A percentile compares a stretch with the other conserved stretches of the same genome.
Conservation (phyloP, 139 green algal genomes). For the Raphidocelis subcapitata region DNA sequence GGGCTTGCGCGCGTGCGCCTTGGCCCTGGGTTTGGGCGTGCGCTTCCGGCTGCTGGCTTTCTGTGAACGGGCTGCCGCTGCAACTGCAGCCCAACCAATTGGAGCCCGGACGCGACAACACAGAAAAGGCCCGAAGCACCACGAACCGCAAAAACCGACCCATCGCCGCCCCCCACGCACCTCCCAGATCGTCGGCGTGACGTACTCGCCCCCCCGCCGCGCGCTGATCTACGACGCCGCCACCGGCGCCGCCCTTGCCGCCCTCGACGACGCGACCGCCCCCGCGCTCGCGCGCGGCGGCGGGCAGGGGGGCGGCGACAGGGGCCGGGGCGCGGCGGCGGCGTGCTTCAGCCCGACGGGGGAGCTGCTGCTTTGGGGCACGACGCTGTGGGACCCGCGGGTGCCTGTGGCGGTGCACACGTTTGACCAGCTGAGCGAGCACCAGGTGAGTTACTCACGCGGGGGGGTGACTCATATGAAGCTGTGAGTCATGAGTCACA, state of each 20-base stretch:
- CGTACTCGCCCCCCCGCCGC: slow-evolving; percentile 2
- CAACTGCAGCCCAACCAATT: too few species aligned
- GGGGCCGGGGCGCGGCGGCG: slow-evolving; percentile 2
- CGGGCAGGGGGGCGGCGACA: neutral
- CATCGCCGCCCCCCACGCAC: neutral
- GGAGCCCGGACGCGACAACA: too few species aligned
- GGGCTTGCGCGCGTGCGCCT: too few species aligned
- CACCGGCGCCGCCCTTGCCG: slow-evolving; percentile 10
- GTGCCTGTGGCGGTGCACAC: slow-evolving; percentile 46
- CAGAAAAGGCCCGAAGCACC: too few species aligned
- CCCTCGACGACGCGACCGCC: slow-evolving; percentile 18
- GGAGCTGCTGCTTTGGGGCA: slow-evolving; percentile 67
- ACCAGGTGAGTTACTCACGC: too few species aligned
- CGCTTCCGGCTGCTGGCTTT: too few species aligned
- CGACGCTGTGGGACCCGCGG: slow-evolving; percentile 68
- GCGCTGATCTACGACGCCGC: slow-evolving; percentile 30
- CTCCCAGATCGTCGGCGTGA: slow-evolving; percentile 19
- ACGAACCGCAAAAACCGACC: too few species aligned
- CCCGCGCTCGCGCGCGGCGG: slow-evolving; percentile 2
- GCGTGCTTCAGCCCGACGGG: slow-evolving; percentile 33
- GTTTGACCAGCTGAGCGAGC: slow-evolving; percentile 68
- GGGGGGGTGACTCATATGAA: too few species aligned
- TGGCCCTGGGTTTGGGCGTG: too few species aligned
- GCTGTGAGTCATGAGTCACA: too few species aligned
- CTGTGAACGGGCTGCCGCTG: too few species aligned